Evolutionary conservation across 441 rosid genomes (phyloP), one percentile per base, ranked within the genome.

Genomic region (Mallotus repandus): DNA sequence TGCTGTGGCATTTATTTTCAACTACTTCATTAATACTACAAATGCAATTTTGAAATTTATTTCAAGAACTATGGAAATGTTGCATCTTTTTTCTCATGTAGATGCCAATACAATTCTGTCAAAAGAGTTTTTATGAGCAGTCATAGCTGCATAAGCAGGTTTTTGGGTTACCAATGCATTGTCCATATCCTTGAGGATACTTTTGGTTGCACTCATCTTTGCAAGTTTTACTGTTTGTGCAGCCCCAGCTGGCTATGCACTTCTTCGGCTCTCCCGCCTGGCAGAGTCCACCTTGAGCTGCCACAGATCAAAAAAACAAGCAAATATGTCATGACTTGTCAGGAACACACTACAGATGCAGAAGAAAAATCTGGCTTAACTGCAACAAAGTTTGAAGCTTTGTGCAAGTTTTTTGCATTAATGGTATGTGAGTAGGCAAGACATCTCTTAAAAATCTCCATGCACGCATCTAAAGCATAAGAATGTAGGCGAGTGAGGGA

Each of bases 61-160:
- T 38, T 38, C 41, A 38, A 38, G 41, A 38, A 4, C 41, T 5
- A 45, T 45, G 49, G 11, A 45, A 45, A 8, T 9, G 1, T 10
- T 45, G 49, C 49, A 45, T 45, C 49, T 45, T 29, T 29, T 29
- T 29, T 29, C 32, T 29, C 32, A 29, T 29, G 2, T 2, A 1
- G 32, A 29, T 29, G 2, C 32, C 3, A 29, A 29, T 29, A 29
- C 32, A 29, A 29, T 29, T 29, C 32, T 29, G 32, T 29, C 32
- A 29, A 29, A 29, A 29, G 32, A 1, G 2, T 15, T 32, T 1
- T 5, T 46, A 38, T 4, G 8, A 7, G 12, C 80, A 73, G 9
- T 10, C 9, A 32, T 77, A 77, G 55, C 41, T 7, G 69, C 80
- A 77, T 68, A 77, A 43, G 69, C 76, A 77, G 25, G 46, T 56